These are phyloP conservation scores for Lachnellula occidentalis DNA, from an alignment of 2,329 filamentous ascomycete species.

Conservation along the genomic window DNA sequence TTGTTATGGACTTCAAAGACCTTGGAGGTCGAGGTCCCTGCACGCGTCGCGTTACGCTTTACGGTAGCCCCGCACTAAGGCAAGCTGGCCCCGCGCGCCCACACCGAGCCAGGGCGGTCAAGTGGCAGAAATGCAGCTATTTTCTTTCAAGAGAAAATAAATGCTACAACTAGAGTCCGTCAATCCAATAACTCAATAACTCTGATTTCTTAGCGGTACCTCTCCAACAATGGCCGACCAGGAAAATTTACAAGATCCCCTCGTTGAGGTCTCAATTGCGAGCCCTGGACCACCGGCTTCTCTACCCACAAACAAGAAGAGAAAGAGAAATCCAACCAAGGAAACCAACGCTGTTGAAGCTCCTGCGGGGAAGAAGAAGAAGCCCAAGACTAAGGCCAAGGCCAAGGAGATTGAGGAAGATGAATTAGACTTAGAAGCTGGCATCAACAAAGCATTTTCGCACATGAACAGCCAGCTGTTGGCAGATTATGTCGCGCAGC, in stretches of 20 bases:
- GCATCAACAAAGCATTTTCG: constrained; percentile 73
- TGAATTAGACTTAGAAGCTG: constrained; percentile 60
- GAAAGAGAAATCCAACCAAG: constrained; percentile 21
- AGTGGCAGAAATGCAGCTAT: not conserved
- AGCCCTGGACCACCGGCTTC: constrained; percentile 11
- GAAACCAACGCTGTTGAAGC: not conserved
- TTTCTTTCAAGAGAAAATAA: not conserved
- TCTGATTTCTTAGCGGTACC: not conserved
- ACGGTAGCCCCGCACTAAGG: too few relatives aligned
- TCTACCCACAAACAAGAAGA: constrained; percentile 23
- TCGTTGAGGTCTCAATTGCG: constrained; percentile 23
- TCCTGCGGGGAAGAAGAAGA: constrained; percentile 11
- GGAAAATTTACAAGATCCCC: constrained; percentile 26
- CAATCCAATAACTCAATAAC: too few relatives aligned
- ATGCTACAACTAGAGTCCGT: too few relatives aligned
- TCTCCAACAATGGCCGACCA: constrained; percentile 23
- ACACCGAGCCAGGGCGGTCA: not conserved
- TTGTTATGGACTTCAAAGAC: not conserved
- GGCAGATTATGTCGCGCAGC: constrained; percentile 79
- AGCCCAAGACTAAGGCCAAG: constrained; percentile 36
- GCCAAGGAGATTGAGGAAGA: constrained; percentile 51
- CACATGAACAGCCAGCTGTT: constrained; percentile 78
- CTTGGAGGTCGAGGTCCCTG: too few relatives aligned
- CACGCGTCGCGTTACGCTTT: not conserved
- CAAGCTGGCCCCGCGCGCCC: not conserved